Evolutionary conservation across 345 rosid species (phyloP).

Genomic region (Moricandia arvensis): DNA sequence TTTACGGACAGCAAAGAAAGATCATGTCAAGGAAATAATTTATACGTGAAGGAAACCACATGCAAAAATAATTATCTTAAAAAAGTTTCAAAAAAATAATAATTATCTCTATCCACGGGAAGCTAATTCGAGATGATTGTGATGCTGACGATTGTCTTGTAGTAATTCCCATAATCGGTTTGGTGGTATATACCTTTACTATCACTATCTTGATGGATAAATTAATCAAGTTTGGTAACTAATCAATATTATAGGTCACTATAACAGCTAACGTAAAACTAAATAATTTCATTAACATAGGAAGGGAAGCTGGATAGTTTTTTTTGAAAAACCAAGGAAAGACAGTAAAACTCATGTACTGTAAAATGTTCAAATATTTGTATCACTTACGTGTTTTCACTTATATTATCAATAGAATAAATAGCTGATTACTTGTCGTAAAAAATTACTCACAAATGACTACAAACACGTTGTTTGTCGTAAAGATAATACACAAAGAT

Average conservation of each 20-base stretch:
- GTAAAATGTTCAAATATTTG: too few species aligned
- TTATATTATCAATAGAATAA: too few species aligned
- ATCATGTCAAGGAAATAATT: conserved; percentile 8
- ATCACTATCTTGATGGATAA: background rate
- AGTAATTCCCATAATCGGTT: background rate
- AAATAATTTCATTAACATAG: too few species aligned
- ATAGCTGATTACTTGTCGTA: too few species aligned
- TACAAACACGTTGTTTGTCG: too few species aligned
- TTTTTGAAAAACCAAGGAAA: too few species aligned
- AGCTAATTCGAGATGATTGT: background rate
- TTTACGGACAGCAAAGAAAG: conserved; percentile 18
- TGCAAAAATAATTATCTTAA: background rate
- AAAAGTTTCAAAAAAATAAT: too few species aligned
- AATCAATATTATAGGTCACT: conserved; percentile 27
- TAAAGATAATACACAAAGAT: too few species aligned
- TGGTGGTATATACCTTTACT: background rate
- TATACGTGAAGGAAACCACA: conserved; percentile 5
- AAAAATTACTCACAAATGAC: too few species aligned
- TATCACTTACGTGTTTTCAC: too few species aligned
- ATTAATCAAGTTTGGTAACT: conserved; percentile 25
- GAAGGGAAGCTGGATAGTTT: too few species aligned
- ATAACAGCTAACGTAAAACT: background rate
- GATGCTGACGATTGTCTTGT: background rate
- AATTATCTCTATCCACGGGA: background rate
- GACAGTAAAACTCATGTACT: too few species aligned